Evolutionary conservation across 306 rosid species (phyloP).

Genomic region (Neltuma alba): DNA sequence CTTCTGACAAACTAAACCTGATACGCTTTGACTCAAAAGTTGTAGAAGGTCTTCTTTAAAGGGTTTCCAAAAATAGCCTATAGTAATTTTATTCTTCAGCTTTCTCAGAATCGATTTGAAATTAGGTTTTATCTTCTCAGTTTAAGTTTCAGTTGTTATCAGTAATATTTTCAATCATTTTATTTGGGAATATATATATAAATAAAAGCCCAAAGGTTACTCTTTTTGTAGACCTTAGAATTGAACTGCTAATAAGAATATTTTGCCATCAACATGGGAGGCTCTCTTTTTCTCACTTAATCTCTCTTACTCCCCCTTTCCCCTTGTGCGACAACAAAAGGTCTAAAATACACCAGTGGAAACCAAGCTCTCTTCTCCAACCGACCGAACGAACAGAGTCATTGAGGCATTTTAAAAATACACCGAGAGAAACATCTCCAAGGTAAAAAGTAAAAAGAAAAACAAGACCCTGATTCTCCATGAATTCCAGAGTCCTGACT

Average conservation of each 20-base stretch:
- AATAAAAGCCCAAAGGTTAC: neutral
- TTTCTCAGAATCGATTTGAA: too few species aligned
- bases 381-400: neutral
- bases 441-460: neutral
- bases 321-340: neutral
- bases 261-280: neutral
- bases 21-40: neutral
- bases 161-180: neutral
- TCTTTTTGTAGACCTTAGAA: neutral
- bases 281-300: neutral
- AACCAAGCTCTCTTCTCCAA: neutral
- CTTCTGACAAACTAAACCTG: neutral
- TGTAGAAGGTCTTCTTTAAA: neutral
- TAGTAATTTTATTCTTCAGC: neutral
- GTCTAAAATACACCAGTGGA: neutral
- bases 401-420: neutral
- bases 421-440: neutral
- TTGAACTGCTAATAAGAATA: neutral
- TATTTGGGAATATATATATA: neutral
- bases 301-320: neutral
- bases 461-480: neutral
- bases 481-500: neutral
- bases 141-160: neutral
- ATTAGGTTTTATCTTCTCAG: too few species aligned
- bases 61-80: neutral